Percentiles rank a stretch among this genome's conserved stretches.
phyloP scores from a whole-genome alignment of 2,329 filamentous ascomycete genomes.

The Trichophyton equinum region DNA sequence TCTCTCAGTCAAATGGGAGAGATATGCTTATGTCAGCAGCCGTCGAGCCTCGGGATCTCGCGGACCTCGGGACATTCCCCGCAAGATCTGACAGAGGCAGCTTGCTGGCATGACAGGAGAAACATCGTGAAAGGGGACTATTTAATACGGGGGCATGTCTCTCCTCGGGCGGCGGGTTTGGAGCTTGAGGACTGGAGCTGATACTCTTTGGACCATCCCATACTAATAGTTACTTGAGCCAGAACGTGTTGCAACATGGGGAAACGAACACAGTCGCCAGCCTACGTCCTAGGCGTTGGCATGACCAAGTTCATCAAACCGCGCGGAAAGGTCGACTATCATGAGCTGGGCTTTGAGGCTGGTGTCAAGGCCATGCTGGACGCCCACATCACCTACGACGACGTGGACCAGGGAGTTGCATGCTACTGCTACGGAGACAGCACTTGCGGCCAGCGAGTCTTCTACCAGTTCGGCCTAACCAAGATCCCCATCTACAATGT shows the following conservation, averaged over 20 bases:
- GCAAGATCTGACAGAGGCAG: neutral
- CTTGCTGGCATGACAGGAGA: neutral
- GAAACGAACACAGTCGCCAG: conserved; percentile 40
- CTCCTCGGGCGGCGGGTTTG: neutral
- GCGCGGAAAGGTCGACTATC: conserved; percentile 84
- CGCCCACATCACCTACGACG: conserved; percentile 80
- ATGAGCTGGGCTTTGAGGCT: conserved; percentile 85
- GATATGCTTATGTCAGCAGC: neutral
- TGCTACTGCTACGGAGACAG: conserved; percentile 97
- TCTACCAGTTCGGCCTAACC: conserved; percentile 98
- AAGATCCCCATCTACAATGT: conserved; percentile 94
- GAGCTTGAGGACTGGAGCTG: neutral
- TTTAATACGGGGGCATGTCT: neutral
- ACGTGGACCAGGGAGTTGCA: conserved; percentile 88
- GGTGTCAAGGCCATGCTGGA: conserved; percentile 73
- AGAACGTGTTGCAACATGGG: conserved; percentile 32
- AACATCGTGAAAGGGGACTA: neutral
- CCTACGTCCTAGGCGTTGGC: conserved; percentile 91
- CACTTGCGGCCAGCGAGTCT: conserved; percentile 88
- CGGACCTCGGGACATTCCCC: neutral
- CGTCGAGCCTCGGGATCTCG: neutral
- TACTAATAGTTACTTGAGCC: neutral
- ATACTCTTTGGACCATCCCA: too few relatives aligned
- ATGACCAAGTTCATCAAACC: conserved; percentile 99
- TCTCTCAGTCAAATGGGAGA: neutral